Base-by-base conservation (phyloP, 2,329 filamentous ascomycete genomes). In the Albifimbria verrucaria region DNA sequence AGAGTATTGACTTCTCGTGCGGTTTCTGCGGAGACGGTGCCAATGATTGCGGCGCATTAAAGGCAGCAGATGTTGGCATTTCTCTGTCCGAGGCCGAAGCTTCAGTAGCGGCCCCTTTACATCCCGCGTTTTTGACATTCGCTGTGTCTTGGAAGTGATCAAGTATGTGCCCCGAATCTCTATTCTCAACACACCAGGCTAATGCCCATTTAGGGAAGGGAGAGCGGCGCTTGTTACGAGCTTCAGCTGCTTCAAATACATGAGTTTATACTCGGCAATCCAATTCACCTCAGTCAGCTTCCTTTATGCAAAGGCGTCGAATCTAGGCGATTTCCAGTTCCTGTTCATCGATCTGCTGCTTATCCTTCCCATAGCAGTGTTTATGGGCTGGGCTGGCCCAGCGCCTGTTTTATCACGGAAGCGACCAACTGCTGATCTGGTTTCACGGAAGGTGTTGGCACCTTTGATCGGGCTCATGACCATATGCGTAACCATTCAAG, bases 221-320 rank as follows among this genome's bases (percentile, higher is more conserved):
- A 86, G 95, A 57, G 93, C 93, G 20, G 90, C 95, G 28, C 80
- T 99, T 28, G 92, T 97, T n/a, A 99, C 94, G 12, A 96, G 92
- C 71, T 99, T 99, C 76, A 95, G 90, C 75, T 99, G 94, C 76
- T 99, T 99, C 81, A 99, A 97, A 76, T 99, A 96, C 73, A 99
- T 99, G 95, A 95, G 90, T 63, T 74, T 99, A 59, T 99, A 99
- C 76, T 97, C 92, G 2, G 93, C 94, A n/a, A 99, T 99, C 59
- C 94, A 99, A 70, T 99, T 99, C 76, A 96, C 91, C 7, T 91
- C 90, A 1, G 95, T 99, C 65, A 96, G 89, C 79, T 97, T 99
- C 68, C 80, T 99, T 17, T 99, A 99, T 70, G 90, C 92, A 7
- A 92, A 87, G 7, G 95, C 89, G 11, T 96, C 90, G 9, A 99